Percentiles rank a stretch among this genome's conserved stretches.
phyloP scores from a whole-genome alignment of 1,284 basidiomycete species.

The Vanrija sp. region DNA sequence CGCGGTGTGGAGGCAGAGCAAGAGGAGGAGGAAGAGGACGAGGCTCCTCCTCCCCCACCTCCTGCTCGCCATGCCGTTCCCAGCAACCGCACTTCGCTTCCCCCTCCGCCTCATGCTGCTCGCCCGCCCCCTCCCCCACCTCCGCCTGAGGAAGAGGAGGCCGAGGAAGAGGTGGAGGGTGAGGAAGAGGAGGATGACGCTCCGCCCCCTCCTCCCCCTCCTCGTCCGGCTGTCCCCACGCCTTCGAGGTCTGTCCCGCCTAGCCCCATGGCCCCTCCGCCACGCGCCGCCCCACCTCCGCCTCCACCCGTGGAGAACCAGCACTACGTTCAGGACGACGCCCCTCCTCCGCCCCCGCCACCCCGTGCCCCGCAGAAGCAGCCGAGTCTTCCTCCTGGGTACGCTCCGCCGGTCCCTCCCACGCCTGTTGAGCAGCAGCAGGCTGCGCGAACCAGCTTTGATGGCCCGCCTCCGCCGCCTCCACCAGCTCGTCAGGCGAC shows the following conservation, averaged over 20 bases:
- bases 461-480: background rate
- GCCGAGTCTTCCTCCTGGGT: too few species aligned
- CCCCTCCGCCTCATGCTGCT: background rate
- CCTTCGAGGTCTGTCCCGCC: background rate
- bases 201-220: background rate
- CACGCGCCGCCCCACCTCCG: background rate
- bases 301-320: too few species aligned
- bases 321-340: background rate
- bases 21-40: constrained; percentile 3
- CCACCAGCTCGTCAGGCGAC: background rate
- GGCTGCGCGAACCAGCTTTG: background rate
- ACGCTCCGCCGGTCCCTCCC: too few species aligned
- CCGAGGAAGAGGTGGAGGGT: background rate
- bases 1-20: background rate
- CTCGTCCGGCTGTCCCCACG: background rate
- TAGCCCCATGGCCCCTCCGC: background rate
- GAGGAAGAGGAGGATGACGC: background rate
- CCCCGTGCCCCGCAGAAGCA: background rate
- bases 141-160: background rate
- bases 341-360: background rate
- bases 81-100: background rate
- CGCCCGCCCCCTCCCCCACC: background rate
- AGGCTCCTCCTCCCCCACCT: constrained; percentile 20
- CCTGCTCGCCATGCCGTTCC: constrained; percentile 18
- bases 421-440: too few species aligned